Evolutionary conservation across 305 asterid species (phyloP), one percentile per base, ranked within the genome.

Genomic region (Fraxinus baroniana): DNA sequence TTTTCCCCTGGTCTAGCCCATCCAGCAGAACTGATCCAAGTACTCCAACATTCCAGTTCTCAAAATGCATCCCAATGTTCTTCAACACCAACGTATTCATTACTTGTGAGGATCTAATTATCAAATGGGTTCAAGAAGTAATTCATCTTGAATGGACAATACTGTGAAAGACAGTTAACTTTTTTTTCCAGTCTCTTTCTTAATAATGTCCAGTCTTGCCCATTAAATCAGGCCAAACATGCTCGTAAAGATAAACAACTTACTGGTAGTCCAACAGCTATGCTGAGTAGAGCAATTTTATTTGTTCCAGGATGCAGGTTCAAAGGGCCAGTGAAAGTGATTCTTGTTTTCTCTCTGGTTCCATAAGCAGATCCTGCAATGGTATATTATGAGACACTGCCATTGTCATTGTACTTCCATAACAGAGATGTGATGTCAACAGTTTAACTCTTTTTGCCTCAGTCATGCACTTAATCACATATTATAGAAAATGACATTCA

Each of bases 181-280:
- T 18, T 5, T 60, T 20, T 20, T 57, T 60, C 6, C 13, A 0
- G 28, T 7, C 70, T 60, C 70, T 20, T 60, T 60, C 70, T n/a
- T 60, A 60, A 20, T 60, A 24, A 7, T 18, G 28, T 60, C 13
- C 12, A 62, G 13, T 20, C 28, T 62, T 62, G 71, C 32, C 32
- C 71, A 62, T 62, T 62, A 62, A 0, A 62, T 2, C 3, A 24
- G 24, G 70, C 12, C 4, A 57, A 57, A 57, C 24, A 57, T 18
- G 68, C 68, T 20, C 68, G 13, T 57, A 57, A 57, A 57, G 68
- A 57, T 4, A 18, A 57, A 57, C 68, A 57, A 57, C 90, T 89
- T 80, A 94, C 98, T 15, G 94, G 97, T 77, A 94, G 84, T 60
- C 98, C 98, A 86, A 91, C 88, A 64, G 95, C 94, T 49, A 92